Percentiles rank a stretch among this genome's conserved stretches.
Conservation (phyloP, 768 basidiomycete genomes). For the Boletus rufocinnamomeus region DNA sequence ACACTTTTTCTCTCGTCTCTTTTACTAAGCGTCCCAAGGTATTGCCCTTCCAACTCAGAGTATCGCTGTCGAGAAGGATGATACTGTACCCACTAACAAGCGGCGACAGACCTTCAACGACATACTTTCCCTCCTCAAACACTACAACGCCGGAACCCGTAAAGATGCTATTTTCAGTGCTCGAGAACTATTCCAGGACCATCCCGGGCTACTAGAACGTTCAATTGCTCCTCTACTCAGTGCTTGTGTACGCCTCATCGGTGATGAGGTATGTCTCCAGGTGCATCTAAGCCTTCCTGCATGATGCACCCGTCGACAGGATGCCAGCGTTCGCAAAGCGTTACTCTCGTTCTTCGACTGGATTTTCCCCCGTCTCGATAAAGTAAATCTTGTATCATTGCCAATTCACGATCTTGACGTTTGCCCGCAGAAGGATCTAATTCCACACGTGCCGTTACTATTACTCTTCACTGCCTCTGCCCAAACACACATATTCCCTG, state of each 20-base stretch:
- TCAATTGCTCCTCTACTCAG: constrained; percentile 58
- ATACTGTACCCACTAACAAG: constrained; percentile 66
- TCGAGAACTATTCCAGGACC: constrained; percentile 65
- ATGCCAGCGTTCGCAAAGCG: constrained; percentile 74
- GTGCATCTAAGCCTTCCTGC: background rate
- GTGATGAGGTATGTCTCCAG: constrained; percentile 67
- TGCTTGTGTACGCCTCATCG: constrained; percentile 68
- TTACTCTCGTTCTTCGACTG: constrained; percentile 69
- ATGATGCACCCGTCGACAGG: constrained; percentile 46
- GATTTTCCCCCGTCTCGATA: constrained; percentile 65
- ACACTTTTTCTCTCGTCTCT: background rate
- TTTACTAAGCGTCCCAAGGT: constrained; percentile 48
- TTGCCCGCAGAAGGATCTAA: constrained; percentile 57
- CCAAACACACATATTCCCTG: constrained; percentile 93
- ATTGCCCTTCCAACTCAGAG: constrained; percentile 89
- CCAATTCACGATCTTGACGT: constrained; percentile 9
- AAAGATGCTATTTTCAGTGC: constrained; percentile 79
- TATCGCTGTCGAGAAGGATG: constrained; percentile 59
- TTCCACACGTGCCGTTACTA: constrained; percentile 73
- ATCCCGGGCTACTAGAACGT: constrained; percentile 55
- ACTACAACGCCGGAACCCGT: constrained; percentile 76
- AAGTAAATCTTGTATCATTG: constrained; percentile 40
- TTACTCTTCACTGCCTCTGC: constrained; percentile 88
- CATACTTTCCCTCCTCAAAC: constrained; percentile 75
- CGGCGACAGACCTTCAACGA: constrained; percentile 76